Conservation (phyloP, 1,139 yeast species). For the Saccharomyces hybrid region DNA sequence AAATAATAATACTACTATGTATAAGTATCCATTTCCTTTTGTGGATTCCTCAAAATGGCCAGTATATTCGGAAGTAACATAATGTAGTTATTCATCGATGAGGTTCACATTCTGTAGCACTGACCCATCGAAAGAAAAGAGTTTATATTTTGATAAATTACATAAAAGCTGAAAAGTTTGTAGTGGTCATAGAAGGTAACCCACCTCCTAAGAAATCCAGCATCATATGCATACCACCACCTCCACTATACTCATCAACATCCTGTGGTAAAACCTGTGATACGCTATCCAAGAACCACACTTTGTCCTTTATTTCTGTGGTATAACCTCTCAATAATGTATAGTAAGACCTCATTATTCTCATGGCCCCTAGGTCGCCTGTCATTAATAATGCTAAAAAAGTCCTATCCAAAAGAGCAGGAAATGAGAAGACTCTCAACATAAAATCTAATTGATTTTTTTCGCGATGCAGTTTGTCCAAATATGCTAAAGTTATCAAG, state of each 20-base stretch:
- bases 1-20: too few species aligned
- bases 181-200: slow-evolving; percentile 46
- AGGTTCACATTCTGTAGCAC: background rate
- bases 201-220: slow-evolving; percentile 78
- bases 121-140: background rate
- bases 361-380: slow-evolving; percentile 85
- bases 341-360: slow-evolving; percentile 85
- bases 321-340: slow-evolving; percentile 74
- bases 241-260: slow-evolving; percentile 78
- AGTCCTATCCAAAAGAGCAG: slow-evolving; percentile 77
- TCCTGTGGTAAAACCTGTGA: slow-evolving; percentile 78
- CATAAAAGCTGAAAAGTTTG: slow-evolving; percentile 34
- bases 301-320: slow-evolving; percentile 77
- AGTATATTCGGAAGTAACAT: too few species aligned
- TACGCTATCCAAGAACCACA: slow-evolving; percentile 93
- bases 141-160: slow-evolving; percentile 5
- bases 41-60: too few species aligned
- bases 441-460: slow-evolving; percentile 81
- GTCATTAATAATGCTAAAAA: slow-evolving; percentile 69
- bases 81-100: background rate
- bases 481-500: slow-evolving; percentile 74
- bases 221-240: slow-evolving; percentile 91
- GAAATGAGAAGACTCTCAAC: slow-evolving; percentile 83
- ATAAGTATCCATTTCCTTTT: too few species aligned
- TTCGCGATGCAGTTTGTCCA: slow-evolving; percentile 78